Base-by-base conservation (phyloP, 2,329 filamentous ascomycete genomes). In the Mycosphaerella arachidis region DNA sequence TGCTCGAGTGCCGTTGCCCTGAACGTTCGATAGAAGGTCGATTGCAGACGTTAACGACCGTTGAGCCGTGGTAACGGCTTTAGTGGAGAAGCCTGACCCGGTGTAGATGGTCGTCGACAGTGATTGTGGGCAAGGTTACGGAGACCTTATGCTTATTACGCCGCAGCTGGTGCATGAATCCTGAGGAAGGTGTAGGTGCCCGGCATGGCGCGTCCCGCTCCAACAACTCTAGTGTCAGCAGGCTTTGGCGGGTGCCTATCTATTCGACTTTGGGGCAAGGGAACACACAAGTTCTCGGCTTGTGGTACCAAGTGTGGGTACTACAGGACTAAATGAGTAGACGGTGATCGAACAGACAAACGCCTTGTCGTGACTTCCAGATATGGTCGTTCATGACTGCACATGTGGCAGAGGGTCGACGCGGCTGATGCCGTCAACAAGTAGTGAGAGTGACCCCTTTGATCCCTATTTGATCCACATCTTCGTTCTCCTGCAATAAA, bases 181-280 rank as follows among this genome's bases (percentile, higher is more conserved):
- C 62, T 59, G 59, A 57, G 56, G 60, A 50, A 60, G 48, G 64
- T 63, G 60, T 58, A 52, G 55, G 57, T 37, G 56, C 64, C 61
- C 62, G 63, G 55, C 61, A 60, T 63, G 66, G 66, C 65, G 67
- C 64, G 60, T 63, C 60, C 65, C 63, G 67, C 64, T 60, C 60
- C 59, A 63, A 57, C 57, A 43, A 56, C 59, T 61, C 54, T 59
- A 58, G 56, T 54, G 63, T 62, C 64, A 64, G 60, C 63, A 63
- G 59, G 58, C 56, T 35, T 55, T 43, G 1, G n/a, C 40, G 40
- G 40, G 40, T 43, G 40, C 13, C 40, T 43, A 43, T 43, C 5
- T 43, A 43, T n/a, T 43, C 16, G 40, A 43, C 5, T 13, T 43
- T 18, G 1, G 40, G 16, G 40, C 40, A 18, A n/a, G 16, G 40